phyloP scores from a whole-genome alignment of 768 basidiomycete species.

The Boletus rex-veris region DNA sequence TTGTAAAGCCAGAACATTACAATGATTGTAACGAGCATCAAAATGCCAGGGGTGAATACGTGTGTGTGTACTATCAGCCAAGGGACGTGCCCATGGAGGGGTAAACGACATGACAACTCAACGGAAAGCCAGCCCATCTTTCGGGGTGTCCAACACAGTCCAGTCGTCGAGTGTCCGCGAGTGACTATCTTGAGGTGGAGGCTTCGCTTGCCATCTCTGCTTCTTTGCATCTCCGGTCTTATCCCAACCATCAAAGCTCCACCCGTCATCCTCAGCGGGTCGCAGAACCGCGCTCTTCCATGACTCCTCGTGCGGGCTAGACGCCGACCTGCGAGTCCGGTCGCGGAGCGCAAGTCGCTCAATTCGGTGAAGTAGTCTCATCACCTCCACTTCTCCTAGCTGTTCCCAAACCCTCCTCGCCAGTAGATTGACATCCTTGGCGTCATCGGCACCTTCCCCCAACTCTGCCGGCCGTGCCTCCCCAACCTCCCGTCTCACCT shows the following conservation, averaged over 20 bases:
- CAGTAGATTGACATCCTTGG: conserved; percentile 26
- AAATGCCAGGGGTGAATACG: not conserved
- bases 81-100: no score
- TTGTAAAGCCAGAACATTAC: no score
- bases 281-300: conserved; percentile 45
- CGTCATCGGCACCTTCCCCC: not conserved
- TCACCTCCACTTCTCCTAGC: conserved; percentile 47
- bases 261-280: conserved; percentile 35
- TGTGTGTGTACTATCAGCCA: not conserved
- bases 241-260: conserved; percentile 52
- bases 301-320: conserved; percentile 16
- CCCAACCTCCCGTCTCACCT: conserved; percentile 60
- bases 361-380: conserved; percentile 48
- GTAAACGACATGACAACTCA: not conserved
- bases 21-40: not conserved
- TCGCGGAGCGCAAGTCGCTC: conserved; percentile 40
- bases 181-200: not conserved
- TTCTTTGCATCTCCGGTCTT: not conserved
- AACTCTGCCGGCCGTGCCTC: conserved; percentile 46
- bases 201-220: not conserved
- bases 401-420: conserved; percentile 42
- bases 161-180: conserved; percentile 1
- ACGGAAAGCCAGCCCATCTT: conserved; percentile 5
- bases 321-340: conserved; percentile 11
- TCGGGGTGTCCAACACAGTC: not conserved